Base-by-base conservation (phyloP, 495 filamentous ascomycete species). In the Tuber borchii region DNA sequence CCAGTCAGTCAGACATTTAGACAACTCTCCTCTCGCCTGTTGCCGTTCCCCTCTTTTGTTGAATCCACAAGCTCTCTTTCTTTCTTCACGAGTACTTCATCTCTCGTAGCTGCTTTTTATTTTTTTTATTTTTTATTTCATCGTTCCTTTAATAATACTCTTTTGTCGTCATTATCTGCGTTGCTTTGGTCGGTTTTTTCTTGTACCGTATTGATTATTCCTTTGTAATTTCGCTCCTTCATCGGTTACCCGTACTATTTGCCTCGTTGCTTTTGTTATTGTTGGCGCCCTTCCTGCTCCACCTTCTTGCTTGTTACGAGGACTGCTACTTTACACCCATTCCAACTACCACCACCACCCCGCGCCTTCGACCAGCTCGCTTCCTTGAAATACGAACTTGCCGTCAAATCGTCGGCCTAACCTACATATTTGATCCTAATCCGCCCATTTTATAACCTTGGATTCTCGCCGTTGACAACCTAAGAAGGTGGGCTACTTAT, bases 1-100 rank as follows among this genome's bases (percentile, higher is more conserved):
- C 78, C 78, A 79, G 78, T 40, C 69, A 76, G 77, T 73, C 78
- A 79, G 78, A 76, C 78, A 75, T 72, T 75, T 68, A 39, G 77
- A 73, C 56, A 65, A 65, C 56, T 65, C 56, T 65, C 56, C 56
- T 65, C 56, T 65, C 26, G 56, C 56, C 56, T 34, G 56, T 4
- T 34, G 26, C 56, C 56, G 4, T 65, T 65, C 56, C 26, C 56
- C 56, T 65, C 56, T 26, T 65, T 65, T 34, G 56, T 34, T 26
- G 26, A 14, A 65, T 65, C 56, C 12, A 34, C 12, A 34, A 65
- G 17, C 56, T 26, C 56, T 34, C 26, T 14, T 65, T 65, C 56
- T 65, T 34, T 26, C 56, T 65, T 34, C 26, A 17, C 34, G 56
- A 65, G 56, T 19, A 31, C 56, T 31, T 65, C 56, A 34, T 65